Percentiles rank a stretch among this genome's conserved stretches.
Evolutionary conservation across 139 green algal species (phyloP).

Genomic region (Tetraselmis striata): DNA sequence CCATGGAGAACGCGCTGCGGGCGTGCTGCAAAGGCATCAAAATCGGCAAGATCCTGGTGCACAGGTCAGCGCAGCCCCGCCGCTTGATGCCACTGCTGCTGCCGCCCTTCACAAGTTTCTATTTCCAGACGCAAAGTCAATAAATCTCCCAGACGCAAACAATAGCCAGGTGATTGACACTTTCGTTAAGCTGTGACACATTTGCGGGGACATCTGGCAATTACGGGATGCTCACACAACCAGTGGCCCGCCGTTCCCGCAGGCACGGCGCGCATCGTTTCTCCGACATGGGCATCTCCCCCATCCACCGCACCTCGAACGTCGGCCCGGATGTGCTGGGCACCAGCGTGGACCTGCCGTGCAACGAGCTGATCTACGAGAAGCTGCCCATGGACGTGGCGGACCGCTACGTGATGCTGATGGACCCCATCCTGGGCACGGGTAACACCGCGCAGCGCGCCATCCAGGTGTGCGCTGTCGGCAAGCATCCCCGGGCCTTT

Average conservation of each 20-base stretch:
- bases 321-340: neutral
- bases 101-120: no score
- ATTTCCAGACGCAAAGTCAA: no score
- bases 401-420: slow-evolving; percentile 83
- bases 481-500: no score
- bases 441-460: slow-evolving; percentile 61
- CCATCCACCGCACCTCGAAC: neutral
- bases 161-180: no score
- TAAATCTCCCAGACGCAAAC: no score
- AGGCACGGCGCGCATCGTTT: slow-evolving; percentile 12
- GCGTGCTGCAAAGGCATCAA: slow-evolving; percentile 98
- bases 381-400: slow-evolving; percentile 93
- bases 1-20: slow-evolving; percentile 93
- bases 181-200: no score
- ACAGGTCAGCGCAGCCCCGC: no score
- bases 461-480: slow-evolving; percentile 68
- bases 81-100: no score
- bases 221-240: no score
- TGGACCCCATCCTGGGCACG: slow-evolving; percentile 91
- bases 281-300: neutral
- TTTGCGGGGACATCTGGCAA: no score
- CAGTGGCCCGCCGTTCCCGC: slow-evolving; percentile 6
- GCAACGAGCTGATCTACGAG: slow-evolving; percentile 84
- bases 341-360: neutral
- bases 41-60: slow-evolving; percentile 97